Evolutionary conservation across 1,284 basidiomycete genomes (phyloP).

Genomic region (Sporisorium graminicola): DNA sequence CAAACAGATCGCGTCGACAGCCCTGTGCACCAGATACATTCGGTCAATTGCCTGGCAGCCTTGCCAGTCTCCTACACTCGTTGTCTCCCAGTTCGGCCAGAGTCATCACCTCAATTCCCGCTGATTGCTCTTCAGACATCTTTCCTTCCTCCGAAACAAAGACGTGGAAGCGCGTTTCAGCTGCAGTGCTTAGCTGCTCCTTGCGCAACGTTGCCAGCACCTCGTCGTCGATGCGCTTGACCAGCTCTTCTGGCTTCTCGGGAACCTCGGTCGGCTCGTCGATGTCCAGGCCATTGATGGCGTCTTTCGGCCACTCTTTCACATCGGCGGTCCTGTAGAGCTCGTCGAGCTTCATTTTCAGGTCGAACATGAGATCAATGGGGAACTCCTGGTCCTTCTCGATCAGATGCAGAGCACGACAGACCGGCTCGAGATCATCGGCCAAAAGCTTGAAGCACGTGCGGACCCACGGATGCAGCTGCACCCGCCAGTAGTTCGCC

Average conservation of each 20-base stretch:
- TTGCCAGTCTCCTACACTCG: constrained; percentile 19
- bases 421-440: constrained; percentile 34
- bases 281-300: constrained; percentile 23
- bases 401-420: constrained; percentile 30
- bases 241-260: constrained; percentile 25
- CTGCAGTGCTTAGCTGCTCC: constrained; percentile 8
- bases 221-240: constrained; percentile 36
- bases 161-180: constrained; percentile 35
- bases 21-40: no score
- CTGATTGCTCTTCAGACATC: constrained; percentile 18
- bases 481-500: constrained; percentile 23
- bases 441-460: constrained; percentile 33
- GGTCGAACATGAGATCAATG: constrained; percentile 34
- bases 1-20: not conserved
- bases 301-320: constrained; percentile 26
- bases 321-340: constrained; percentile 19
- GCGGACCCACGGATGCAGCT: constrained; percentile 41
- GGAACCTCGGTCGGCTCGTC: constrained; percentile 42
- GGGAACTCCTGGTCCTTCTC: constrained; percentile 24
- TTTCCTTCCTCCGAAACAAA: constrained; percentile 15
- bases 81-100: constrained; percentile 8
- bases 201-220: constrained; percentile 35
- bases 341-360: constrained; percentile 32
- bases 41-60: constrained; percentile 30
- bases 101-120: constrained; percentile 28